Evolutionary conservation across 495 filamentous ascomycete species (phyloP).

Genomic region (Aspergillus bridgeri): DNA sequence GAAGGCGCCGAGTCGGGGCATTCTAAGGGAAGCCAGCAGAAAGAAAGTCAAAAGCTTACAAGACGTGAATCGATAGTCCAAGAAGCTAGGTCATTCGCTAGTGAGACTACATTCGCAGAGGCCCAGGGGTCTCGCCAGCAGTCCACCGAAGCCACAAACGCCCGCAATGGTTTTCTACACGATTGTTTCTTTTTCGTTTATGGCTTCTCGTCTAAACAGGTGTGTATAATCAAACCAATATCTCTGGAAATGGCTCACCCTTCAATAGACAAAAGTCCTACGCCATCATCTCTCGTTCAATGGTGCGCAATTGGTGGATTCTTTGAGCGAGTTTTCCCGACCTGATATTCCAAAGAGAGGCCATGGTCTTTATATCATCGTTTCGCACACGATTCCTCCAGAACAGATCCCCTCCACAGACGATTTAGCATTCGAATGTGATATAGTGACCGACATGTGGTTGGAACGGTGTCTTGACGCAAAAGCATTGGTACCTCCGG

Average conservation of each 20-base stretch:
- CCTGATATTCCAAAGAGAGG: conserved; percentile 37
- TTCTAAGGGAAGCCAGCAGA: conserved; percentile 29
- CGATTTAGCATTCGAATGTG: conserved; percentile 42
- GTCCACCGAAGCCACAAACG: conserved; percentile 13
- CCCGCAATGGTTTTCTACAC: conserved; percentile 34
- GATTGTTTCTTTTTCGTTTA: conserved; percentile 56
- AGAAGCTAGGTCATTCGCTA: conserved; percentile 41
- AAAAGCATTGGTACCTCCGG: conserved; percentile 66
- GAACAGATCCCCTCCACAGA: conserved; percentile 37
- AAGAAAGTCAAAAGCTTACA: conserved; percentile 23
- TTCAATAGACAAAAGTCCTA: conserved; percentile 42
- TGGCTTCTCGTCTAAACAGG: conserved; percentile 60
- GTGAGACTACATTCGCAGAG: conserved; percentile 34
- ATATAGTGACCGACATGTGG: conserved; percentile 85
- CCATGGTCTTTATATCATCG: conserved; percentile 49
- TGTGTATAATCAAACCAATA: conserved; percentile 18
- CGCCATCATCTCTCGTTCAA: conserved; percentile 52
- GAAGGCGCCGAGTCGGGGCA: conserved; percentile 26
- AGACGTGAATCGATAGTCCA: conserved; percentile 27
- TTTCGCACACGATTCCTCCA: conserved; percentile 48
- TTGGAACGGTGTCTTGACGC: conserved; percentile 81
- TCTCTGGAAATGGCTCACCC: conserved; percentile 12
- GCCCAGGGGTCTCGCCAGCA: conserved; percentile 20
- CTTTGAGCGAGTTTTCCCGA: conserved; percentile 38
- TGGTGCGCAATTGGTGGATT: conserved; percentile 46